Evolutionary conservation across 2,329 filamentous ascomycete species (phyloP), one percentile per base, ranked within the genome.

Genomic region (Fusarium avenaceum): DNA sequence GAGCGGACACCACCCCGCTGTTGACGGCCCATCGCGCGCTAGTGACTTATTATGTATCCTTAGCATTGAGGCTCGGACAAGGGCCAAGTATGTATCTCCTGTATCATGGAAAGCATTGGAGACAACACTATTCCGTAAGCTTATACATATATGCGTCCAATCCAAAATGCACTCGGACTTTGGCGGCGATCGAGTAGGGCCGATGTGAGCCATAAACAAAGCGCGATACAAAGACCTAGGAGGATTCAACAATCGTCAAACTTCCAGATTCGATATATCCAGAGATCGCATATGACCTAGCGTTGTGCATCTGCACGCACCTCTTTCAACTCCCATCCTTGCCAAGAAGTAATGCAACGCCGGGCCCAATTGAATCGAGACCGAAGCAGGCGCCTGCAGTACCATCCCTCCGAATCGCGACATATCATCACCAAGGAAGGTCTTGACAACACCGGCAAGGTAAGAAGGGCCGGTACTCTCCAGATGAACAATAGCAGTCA

Each of bases 351-450:
- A 33, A 59, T 70, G 66, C 61, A 57, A 52, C 50, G 50, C 57
- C 53, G 50, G 54, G 56, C 68, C 59, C 44, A 73, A 62, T 58
- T 64, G 65, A 56, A 69, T 69, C 66, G 70, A 73, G 68, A 66
- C 53, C 47, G 40, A 44, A 57, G 28, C 50, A 43, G 60, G 56
- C 60, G 50, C 46, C 66, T 67, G 65, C 60, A 57, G 22, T 50
- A 47, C 56, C 59, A 56, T 56, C 65, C 47, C 42, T 28, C 43
- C 20, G 62, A 46, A 52, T 57, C 32, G 52, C 50, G 42, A 52
- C 49, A 63, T 46, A 40, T 45, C 33, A 52, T 40, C 30, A 62
- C 30, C 43, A 28, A 38, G 46, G 42, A 28, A 38, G 49, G 42
- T 33, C 44, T 35, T 46, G 59, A 30, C 26, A 67, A 47, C n/a